Conservation (phyloP, 2,329 filamentous ascomycete genomes). For the Talaromyces rugulosus region DNA sequence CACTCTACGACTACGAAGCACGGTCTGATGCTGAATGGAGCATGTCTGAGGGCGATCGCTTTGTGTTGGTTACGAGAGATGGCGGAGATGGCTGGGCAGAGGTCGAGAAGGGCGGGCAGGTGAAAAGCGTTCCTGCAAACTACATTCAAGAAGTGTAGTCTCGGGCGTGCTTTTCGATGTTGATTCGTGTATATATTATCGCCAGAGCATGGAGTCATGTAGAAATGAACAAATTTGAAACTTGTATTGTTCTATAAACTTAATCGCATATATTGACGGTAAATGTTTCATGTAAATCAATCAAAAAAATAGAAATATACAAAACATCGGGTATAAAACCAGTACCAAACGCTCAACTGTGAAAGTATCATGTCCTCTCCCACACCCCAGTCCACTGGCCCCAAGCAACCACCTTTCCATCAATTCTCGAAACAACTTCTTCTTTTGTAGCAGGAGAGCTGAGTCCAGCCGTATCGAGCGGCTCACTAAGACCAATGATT, state of each 20-base stretch:
- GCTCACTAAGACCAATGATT: conserved; percentile 45
- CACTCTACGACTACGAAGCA: conserved; percentile 85
- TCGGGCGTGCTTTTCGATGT: not conserved
- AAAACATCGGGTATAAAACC: not conserved
- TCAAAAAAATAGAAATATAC: not conserved
- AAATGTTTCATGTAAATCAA: too few relatives aligned
- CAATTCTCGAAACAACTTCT: conserved; percentile 41
- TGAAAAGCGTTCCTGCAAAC: conserved; percentile 87
- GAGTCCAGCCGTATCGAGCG: conserved; percentile 37
- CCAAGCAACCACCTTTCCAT: conserved; percentile 49
- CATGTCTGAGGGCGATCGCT: conserved; percentile 86
- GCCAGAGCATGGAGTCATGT: not conserved
- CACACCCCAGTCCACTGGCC: conserved; percentile 46
- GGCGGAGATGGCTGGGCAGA: conserved; percentile 94
- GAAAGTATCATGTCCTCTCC: conserved; percentile 31
- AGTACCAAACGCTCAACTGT: not conserved
- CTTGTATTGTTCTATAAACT: not conserved
- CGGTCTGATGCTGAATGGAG: conserved; percentile 81
- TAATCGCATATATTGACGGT: too few relatives aligned
- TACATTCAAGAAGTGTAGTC: conserved; percentile 72
- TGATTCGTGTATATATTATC: conserved; percentile 4
- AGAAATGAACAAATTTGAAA: not conserved
- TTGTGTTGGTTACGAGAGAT: conserved; percentile 84
- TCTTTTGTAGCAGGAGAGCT: conserved; percentile 38
- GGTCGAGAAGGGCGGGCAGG: conserved; percentile 84